A percentile compares a stretch with the other conserved stretches of the same genome.
Evolutionary conservation across 2,329 filamentous ascomycete species (phyloP).

Genomic region (Aspergillus nomiae): DNA sequence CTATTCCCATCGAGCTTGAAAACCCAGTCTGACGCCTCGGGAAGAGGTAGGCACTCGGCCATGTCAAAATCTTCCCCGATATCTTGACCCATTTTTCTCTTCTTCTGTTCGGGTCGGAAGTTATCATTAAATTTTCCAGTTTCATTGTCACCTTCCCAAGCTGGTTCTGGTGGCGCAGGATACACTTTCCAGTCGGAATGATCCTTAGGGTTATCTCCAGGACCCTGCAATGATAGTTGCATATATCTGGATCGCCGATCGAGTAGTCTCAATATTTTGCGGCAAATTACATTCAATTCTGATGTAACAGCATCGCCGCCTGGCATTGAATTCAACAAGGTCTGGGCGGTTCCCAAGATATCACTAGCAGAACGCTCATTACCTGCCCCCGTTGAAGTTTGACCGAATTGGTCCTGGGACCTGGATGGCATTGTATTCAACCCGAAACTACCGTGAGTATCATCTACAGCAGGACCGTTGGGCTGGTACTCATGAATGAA

Average conservation of each 20-base stretch:
- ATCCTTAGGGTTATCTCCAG: slow-evolving; percentile 85
- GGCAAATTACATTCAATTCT: slow-evolving; percentile 83
- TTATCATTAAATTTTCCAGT: slow-evolving; percentile 32
- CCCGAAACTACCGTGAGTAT: neutral
- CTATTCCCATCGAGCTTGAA: slow-evolving; percentile 81
- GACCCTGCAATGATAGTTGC: slow-evolving; percentile 76
- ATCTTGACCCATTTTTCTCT: slow-evolving; percentile 81
- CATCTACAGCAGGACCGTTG: neutral
- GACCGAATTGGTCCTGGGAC: neutral
- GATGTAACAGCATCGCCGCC: slow-evolving; percentile 78
- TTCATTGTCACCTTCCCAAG: slow-evolving; percentile 70
- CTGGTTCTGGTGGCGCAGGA: slow-evolving; percentile 85
- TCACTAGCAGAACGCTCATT: slow-evolving; percentile 47
- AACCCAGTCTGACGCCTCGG: slow-evolving; percentile 68
- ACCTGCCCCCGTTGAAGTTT: neutral
- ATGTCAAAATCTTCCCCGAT: slow-evolving; percentile 92
- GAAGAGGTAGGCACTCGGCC: slow-evolving; percentile 73
- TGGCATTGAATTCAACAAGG: slow-evolving; percentile 65
- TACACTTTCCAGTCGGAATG: slow-evolving; percentile 83
- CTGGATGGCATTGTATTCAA: neutral
- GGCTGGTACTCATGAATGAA: neutral
- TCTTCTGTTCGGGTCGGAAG: slow-evolving; percentile 56
- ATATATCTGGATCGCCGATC: slow-evolving; percentile 90
- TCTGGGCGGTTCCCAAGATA: slow-evolving; percentile 62
- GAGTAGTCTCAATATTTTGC: slow-evolving; percentile 85